These are phyloP conservation scores for Allium fistulosum DNA, from an alignment of 106 monocot genomes.

Conservation along the genomic window DNA sequence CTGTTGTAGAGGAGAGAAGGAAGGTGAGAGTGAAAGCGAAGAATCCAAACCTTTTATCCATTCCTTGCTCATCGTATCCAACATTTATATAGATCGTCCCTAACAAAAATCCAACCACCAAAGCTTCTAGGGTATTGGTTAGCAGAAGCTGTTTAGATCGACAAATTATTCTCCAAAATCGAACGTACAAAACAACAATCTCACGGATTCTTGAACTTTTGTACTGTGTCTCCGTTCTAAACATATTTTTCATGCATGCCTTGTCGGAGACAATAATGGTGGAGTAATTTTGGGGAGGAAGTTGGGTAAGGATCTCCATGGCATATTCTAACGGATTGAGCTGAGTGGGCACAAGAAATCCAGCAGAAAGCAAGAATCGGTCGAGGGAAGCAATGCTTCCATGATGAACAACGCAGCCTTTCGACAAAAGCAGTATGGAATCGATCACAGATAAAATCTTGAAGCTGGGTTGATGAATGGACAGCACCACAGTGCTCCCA, in stretches of 20 bases:
- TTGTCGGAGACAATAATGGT: not conserved
- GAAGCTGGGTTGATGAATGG: constrained; percentile 87
- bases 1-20: constrained; percentile 89
- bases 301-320: constrained; percentile 58
- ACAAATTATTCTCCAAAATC: constrained; percentile 66
- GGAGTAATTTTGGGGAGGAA: constrained; percentile 23
- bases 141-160: constrained; percentile 74
- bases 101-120: constrained; percentile 66
- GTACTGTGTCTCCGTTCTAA: constrained; percentile 8
- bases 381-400: constrained; percentile 58
- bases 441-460: constrained; percentile 61
- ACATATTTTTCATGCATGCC: not conserved
- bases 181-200: constrained; percentile 43
- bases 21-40: constrained; percentile 98
- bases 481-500: constrained; percentile 47
- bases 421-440: constrained; percentile 70
- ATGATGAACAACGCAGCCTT: constrained; percentile 71
- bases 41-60: constrained; percentile 74
- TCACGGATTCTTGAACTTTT: constrained; percentile 50
- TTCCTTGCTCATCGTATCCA: constrained; percentile 51
- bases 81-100: constrained; percentile 77
- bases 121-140: constrained; percentile 71
- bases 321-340: constrained; percentile 87
- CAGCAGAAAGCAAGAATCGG: constrained; percentile 34
- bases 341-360: constrained; percentile 57